Base-by-base conservation (phyloP, 2,329 filamentous ascomycete genomes). In the Diplodia corticola region DNA sequence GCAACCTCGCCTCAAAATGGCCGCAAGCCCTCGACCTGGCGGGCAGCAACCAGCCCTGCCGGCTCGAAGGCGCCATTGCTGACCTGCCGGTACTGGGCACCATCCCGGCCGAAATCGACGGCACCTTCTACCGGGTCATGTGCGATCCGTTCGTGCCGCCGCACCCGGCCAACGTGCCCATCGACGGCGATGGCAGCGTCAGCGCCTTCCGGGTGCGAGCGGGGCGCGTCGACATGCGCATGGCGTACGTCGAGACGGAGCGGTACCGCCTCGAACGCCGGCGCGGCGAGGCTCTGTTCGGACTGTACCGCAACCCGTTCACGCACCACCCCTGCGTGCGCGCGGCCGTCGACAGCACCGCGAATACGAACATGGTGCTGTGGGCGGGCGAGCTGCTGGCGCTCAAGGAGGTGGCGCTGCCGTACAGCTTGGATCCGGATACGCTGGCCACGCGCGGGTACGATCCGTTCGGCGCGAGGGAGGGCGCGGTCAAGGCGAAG, bases 111-210 rank as follows among this genome's bases (percentile, higher is more conserved):
- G 48, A 53, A 30, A 64, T 64, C 61, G 20, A 44, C n/a, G 61
- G 61, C 33, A 64, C 61, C 48, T 71, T 70, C 24, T 71, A 70
- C 55, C 71, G 73, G 4, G 69, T 75, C 20, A 69, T 70, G 67
- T 61, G 64, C 13, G 74, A 76, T 48, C 74, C 71, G 2, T 69
- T 70, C 30, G 66, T 71, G 2, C 72, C 71, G 5, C 69, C 71
- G 1, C 48, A 70, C 30, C 63, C 67, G 9, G 55, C 63, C 15
- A 70, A 70, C 33, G 65, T 67, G 24, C 70, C 71, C 2, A 55
- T 78, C 64, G 74, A 74, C 54, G 76, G 75, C 7, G 74, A 78
- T 54, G 76, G 76, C 2, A 68, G 68, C 49, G 69, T 78, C 10
- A 70, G 68, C 20, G 76, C 76, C 0, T 76, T 78, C 57, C 69